Evolutionary conservation across 1,284 basidiomycete genomes (phyloP), one percentile per base, ranked within the genome.

Genomic region (Fomitopsis betulina): DNA sequence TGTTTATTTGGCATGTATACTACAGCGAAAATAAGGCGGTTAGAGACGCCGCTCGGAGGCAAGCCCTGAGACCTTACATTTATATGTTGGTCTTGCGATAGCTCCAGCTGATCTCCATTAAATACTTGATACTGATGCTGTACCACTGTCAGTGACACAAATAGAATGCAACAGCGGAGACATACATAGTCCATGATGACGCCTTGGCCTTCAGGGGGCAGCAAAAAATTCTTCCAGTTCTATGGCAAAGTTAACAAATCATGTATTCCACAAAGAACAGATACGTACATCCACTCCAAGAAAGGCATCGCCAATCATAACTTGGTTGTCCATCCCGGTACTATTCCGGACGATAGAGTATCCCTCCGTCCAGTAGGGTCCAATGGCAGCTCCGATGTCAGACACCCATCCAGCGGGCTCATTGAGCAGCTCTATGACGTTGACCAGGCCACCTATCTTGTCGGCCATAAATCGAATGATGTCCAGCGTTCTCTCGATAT

Each of bases 91-190:
- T 81, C 76, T 61, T 79, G 77, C 33, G 82, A 75, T 40, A 84
- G 79, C 30, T 74, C 68, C 10, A 89, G 75, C 67, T 87, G 82
- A 10, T 69, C 68, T 64, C 83, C 75, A 64, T 82, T 85, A 73
- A 93, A 93, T 55, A 92, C 83, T 68, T 92, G 90, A 68, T 94
- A 93, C 72, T 87, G 80, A 72, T 94, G 91, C 79, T 87, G 60
- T 17, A 27, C 5, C 15, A 30, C 5, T 15, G 17, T 47, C 25
- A 27, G 45, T n/a, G 5, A 1, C 1, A 10, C 2, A 15, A 5
- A 25, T 3, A 25, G 21, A 6, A 27, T 27, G 17, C 45, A 12
- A 21, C 12, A 10, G 17, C 9, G 8, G 9, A 45, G 61, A 85
- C 84, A 67, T 76, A 80, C 69, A 42, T 63, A 67, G 68, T 88